A percentile compares a stretch with the other conserved stretches of the same genome.
Evolutionary conservation across 768 basidiomycete genomes (phyloP).

Genomic region (Dictyophora rubrovolvata): DNA sequence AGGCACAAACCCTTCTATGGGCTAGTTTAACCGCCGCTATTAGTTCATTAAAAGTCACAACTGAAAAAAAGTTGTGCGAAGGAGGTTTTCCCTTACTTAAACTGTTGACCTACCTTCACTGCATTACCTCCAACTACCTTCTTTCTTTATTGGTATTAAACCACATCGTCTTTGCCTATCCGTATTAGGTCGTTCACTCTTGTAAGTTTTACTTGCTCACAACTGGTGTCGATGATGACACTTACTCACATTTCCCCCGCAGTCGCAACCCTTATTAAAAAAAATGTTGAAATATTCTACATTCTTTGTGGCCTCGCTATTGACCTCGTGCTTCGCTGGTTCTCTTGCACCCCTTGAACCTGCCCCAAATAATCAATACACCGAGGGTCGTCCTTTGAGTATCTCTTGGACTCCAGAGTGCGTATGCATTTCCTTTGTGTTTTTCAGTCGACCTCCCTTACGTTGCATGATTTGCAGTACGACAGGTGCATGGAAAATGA

Average conservation of each 20-base stretch:
- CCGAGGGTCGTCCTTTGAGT: slow-evolving; percentile 44
- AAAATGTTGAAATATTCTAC: too few species aligned
- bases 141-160: background rate
- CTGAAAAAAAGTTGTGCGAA: too few species aligned
- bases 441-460: background rate
- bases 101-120: background rate
- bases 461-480: slow-evolving; percentile 9
- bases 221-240: too few species aligned
- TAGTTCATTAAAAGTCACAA: background rate
- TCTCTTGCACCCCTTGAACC: slow-evolving; percentile 41
- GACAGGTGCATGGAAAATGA: slow-evolving; percentile 55
- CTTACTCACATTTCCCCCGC: too few species aligned
- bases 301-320: background rate
- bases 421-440: background rate
- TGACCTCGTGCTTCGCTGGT: background rate
- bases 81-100: too few species aligned
- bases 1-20: background rate
- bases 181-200: too few species aligned
- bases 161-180: too few species aligned
- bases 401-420: slow-evolving; percentile 51
- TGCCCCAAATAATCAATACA: slow-evolving; percentile 46
- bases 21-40: background rate
- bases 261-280: too few species aligned
- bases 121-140: background rate
- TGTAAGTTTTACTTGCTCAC: too few species aligned